Evolutionary conservation across 1,284 basidiomycete species (phyloP).

Genomic region (Rhodotorula sp.): DNA sequence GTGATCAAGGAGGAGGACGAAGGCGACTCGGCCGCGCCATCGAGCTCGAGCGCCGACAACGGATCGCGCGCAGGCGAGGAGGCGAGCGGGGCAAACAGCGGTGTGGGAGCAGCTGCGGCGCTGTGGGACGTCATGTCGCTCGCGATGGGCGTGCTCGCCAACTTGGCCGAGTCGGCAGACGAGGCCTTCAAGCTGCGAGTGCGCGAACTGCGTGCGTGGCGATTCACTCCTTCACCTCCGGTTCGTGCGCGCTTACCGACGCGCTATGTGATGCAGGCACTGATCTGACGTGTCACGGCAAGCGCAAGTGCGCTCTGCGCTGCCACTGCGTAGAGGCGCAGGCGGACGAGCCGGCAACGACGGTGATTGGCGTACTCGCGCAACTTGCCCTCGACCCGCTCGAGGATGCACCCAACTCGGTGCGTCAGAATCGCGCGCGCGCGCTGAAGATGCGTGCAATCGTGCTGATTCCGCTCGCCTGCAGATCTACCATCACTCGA

Average conservation of each 20-base stretch:
- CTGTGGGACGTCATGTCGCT: slow-evolving; percentile 34
- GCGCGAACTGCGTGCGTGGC: slow-evolving; percentile 19
- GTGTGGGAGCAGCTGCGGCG: neutral
- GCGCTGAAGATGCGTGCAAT: neutral
- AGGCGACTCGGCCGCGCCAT: neutral
- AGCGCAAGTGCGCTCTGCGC: slow-evolving; percentile 9
- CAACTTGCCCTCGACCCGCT: slow-evolving; percentile 17
- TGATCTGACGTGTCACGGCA: slow-evolving; percentile 7
- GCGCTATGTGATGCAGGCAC: neutral
- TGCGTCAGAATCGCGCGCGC: neutral
- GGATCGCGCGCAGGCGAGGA: neutral
- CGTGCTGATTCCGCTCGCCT: neutral
- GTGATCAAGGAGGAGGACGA: neutral
- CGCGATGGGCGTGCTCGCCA: slow-evolving; percentile 32
- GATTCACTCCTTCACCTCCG: rapidly evolving
- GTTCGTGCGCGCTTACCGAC: neutral
- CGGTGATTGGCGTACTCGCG: slow-evolving; percentile 8
- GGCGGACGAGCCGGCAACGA: neutral
- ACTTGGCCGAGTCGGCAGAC: slow-evolving; percentile 28
- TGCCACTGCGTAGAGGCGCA: slow-evolving; percentile 13
- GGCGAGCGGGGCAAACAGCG: neutral
- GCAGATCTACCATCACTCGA: slow-evolving; percentile 29
- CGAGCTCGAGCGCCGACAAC: neutral
- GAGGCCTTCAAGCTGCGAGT: slow-evolving; percentile 8
- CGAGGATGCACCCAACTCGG: slow-evolving; percentile 18